Percentiles rank a stretch among this genome's conserved stretches.
These are phyloP conservation scores for Tricholoma hemisulphureum DNA, from an alignment of 768 basidiomycete genomes.

Conservation along the genomic window DNA sequence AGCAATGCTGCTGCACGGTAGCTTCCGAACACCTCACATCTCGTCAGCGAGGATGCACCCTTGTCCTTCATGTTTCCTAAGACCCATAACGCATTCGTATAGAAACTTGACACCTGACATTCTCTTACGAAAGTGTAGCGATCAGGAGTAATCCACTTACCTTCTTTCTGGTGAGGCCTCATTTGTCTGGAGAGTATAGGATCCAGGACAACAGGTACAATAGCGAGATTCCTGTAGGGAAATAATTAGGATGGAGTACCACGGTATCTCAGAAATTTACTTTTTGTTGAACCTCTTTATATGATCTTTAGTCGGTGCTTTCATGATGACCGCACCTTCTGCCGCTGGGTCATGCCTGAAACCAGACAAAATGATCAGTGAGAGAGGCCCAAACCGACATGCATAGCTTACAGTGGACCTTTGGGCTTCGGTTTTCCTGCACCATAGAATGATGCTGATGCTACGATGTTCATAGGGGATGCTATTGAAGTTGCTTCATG, in stretches of 20 bases:
- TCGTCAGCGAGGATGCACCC: conserved; percentile 98
- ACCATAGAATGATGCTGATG: conserved; percentile 65
- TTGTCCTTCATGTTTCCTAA: conserved; percentile 85
- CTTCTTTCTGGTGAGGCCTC: conserved; percentile 89
- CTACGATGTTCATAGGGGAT: conserved; percentile 37
- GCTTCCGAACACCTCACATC: conserved; percentile 51
- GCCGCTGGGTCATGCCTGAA: conserved; percentile 73
- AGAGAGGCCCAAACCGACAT: background rate
- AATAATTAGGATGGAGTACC: conserved; percentile 1
- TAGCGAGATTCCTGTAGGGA: conserved; percentile 49
- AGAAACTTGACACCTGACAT: conserved; percentile 74
- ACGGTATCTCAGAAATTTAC: conserved; percentile 35
- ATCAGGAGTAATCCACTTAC: conserved; percentile 30
- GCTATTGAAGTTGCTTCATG: background rate
- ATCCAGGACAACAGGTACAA: conserved; percentile 87
- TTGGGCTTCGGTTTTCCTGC: conserved; percentile 37
- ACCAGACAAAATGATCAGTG: background rate
- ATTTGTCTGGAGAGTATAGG: conserved; percentile 75
- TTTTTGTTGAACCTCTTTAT: conserved; percentile 68
- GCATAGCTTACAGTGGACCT: conserved; percentile 47
- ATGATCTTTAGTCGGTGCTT: conserved; percentile 66
- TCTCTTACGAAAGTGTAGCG: background rate
- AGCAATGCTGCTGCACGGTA: conserved; percentile 6
- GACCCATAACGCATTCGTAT: conserved; percentile 95
- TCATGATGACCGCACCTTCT: conserved; percentile 85